Evolutionary conservation across 345 rosid species (phyloP), one percentile per base, ranked within the genome.

Genomic region (Salix koriyanagi): DNA sequence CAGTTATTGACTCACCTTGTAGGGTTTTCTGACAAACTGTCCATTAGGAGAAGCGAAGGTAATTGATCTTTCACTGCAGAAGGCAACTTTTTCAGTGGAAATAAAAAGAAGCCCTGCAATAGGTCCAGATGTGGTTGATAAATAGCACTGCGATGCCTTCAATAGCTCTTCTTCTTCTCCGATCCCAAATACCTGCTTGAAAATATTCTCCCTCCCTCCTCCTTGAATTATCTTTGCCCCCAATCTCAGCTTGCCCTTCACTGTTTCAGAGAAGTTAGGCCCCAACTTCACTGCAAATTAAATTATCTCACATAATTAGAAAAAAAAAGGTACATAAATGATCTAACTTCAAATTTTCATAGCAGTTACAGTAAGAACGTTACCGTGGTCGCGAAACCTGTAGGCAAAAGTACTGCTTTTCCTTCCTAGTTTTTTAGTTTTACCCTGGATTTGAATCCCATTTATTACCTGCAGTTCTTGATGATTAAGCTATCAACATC

Each of bases 111-210:
- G 81, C 18, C 93, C 91, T 4, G 91, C 83, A 66, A 80, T 58
- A 14, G 93, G 93, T 69, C 91, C 89, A 4, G 88, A 82, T 3
- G 93, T 88, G 56, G 91, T 88, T 1, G 91, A 90, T 75, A 90
- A 70, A 75, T 87, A 83, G 37, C 93, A 90, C 44, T 90, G 91
- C 21, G 75, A 86, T 1, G 88, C 90, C 80, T 85, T 90, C 75
- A 88, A 71, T 7, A 90, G 75, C 60, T 67, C 83, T 79, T 90
- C 93, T 75, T 80, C 89, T 34, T 88, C 81, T 34, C 78, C 21
- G 41, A 85, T 86, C 16, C n/a, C 82, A 30, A 90, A 88, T 15
- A 85, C 81, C 54, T 65, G 76, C 48, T 82, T 84, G 75, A 86
- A 89, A 25, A 79, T 61, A 71, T 80, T 80, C 76, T 80, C 46